Evolutionary conservation across 306 rosid genomes (phyloP), one percentile per base, ranked within the genome.

Genomic region (Dryas drummondii): DNA sequence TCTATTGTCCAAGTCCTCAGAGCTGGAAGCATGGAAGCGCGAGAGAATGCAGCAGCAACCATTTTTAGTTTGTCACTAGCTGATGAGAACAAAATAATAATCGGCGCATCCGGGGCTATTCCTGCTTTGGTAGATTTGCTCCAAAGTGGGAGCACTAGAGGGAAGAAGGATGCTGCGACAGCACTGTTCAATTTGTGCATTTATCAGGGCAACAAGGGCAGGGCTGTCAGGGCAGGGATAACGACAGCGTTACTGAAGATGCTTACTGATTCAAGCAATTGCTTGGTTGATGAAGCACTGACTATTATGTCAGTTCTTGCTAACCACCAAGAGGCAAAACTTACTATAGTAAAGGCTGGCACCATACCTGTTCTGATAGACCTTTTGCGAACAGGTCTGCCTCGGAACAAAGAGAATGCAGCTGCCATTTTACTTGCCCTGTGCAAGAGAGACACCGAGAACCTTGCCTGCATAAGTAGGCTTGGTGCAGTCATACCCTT

Each of bases 11-110:
- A 90, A 85, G 94, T 96, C 72, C 93, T 92, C 37, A 85, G 97
- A 76, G 82, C 93, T 19, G 98, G 99, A 77, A 90, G 88, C 88
- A 90, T 89, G 93, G 98, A 92, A 84, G 97, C 96, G 0, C 88
- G 91, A 80, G 99, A 96, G 79, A 96, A 96, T 9, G 92, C 98
- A 15, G 98, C 99, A 9, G 99, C 98, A 17, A 96, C 99, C 42
- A 89, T 96, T 58, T 92, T 92, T 53, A 96, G 99, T 84, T 70
- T 96, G 86, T 90, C 99, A 14, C 93, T 96, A 81, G 98, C 93
- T 1, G 99, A 92, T 70, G 99, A 96, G 87, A 96, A 92, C 88
- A 87, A 91, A 74, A 96, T 92, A 73, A 90, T 96, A 60, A 92
- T 96, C 9, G 99, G 99, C 14, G 98, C 97, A 57, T 96, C 99